Conservation (phyloP, 805 yeast species). For the Scheffersomyces lignosus region DNA sequence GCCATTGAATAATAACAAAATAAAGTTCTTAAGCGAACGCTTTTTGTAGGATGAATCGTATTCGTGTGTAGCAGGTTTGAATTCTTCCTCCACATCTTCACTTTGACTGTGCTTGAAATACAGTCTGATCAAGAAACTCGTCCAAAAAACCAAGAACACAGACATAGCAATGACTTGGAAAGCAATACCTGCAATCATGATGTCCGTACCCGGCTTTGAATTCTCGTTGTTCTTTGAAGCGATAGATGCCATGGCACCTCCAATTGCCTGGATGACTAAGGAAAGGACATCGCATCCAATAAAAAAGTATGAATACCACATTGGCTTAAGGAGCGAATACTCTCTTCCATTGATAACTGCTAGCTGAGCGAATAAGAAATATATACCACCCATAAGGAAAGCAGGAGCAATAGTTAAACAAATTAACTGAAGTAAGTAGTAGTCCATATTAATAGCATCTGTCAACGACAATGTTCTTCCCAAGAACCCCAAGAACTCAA, state of each 20-base stretch:
- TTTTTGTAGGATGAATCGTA: slow-evolving; percentile 2
- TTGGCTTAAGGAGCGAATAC: slow-evolving; percentile 9
- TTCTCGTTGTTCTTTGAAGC: slow-evolving; percentile 6
- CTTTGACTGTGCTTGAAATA: slow-evolving; percentile 13
- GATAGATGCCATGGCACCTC: slow-evolving; percentile 16
- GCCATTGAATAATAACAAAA: slow-evolving; percentile 7
- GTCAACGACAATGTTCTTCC: slow-evolving; percentile 7
- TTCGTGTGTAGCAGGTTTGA: slow-evolving; percentile 1
- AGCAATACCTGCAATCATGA: slow-evolving; percentile 20
- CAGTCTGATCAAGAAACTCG: slow-evolving; percentile 15
- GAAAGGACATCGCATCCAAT: slow-evolving; percentile 11
- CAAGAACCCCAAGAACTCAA: slow-evolving; percentile 11
- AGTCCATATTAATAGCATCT: slow-evolving; percentile 2
- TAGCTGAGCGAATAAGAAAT: slow-evolving; percentile 11
- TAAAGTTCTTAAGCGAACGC: slow-evolving; percentile 2
- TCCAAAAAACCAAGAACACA: slow-evolving; percentile 17
- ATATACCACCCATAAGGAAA: slow-evolving; percentile 13
- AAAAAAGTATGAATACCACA: slow-evolving; percentile 13
- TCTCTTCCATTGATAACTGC: slow-evolving; percentile 7
- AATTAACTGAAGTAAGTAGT: slow-evolving; percentile 8
- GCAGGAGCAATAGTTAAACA: slow-evolving; percentile 12
- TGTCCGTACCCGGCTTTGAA: slow-evolving; percentile 13
- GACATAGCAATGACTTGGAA: slow-evolving; percentile 22
- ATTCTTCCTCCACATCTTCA: slow-evolving; percentile 3
- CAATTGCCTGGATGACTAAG: slow-evolving; percentile 19